phyloP scores from a whole-genome alignment of 2,329 filamentous ascomycete genomes.

The Elsinoe necatrix region DNA sequence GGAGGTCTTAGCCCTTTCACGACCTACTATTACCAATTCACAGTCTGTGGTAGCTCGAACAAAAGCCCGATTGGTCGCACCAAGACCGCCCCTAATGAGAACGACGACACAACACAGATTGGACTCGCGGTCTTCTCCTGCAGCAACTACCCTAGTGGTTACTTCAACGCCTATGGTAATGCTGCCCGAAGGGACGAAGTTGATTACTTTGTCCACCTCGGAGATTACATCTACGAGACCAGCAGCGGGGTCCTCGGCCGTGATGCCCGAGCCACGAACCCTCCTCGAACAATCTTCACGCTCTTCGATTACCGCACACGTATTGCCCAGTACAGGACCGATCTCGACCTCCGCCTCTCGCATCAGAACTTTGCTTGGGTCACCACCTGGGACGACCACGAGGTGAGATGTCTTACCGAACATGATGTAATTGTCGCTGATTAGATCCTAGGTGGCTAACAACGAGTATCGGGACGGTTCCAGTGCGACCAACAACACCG shows the following conservation, averaged over 20 bases:
- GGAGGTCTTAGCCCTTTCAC: slow-evolving; percentile 54
- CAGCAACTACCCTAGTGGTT: slow-evolving; percentile 54
- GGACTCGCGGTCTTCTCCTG: slow-evolving; percentile 64
- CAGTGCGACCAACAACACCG: slow-evolving; percentile 55
- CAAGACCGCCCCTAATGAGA: slow-evolving; percentile 55
- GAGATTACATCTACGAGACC: slow-evolving; percentile 59
- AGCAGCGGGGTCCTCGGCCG: slow-evolving; percentile 26
- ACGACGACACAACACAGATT: slow-evolving; percentile 51
- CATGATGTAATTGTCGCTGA: too few relatives aligned
- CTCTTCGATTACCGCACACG: slow-evolving; percentile 53
- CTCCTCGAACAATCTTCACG: slow-evolving; percentile 44
- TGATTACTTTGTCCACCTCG: slow-evolving; percentile 40
- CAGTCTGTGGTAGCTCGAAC: slow-evolving; percentile 54
- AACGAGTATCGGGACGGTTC: slow-evolving; percentile 58
- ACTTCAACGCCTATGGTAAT: slow-evolving; percentile 38
- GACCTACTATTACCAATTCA: slow-evolving; percentile 63
- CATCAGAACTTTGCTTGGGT: slow-evolving; percentile 55
- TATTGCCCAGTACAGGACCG: slow-evolving; percentile 52
- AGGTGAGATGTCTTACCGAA: slow-evolving; percentile 33
- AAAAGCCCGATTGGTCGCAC: slow-evolving; percentile 57
- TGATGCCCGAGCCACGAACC: slow-evolving; percentile 46
- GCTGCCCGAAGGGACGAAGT: slow-evolving; percentile 37
- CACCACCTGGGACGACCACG: slow-evolving; percentile 56
- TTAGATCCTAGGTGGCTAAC: slow-evolving; percentile 40
- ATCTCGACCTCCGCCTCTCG: slow-evolving; percentile 48